Evolutionary conservation across 2,329 filamentous ascomycete species (phyloP), one percentile per base, ranked within the genome.

Genomic region (Blastomyces percursus): DNA sequence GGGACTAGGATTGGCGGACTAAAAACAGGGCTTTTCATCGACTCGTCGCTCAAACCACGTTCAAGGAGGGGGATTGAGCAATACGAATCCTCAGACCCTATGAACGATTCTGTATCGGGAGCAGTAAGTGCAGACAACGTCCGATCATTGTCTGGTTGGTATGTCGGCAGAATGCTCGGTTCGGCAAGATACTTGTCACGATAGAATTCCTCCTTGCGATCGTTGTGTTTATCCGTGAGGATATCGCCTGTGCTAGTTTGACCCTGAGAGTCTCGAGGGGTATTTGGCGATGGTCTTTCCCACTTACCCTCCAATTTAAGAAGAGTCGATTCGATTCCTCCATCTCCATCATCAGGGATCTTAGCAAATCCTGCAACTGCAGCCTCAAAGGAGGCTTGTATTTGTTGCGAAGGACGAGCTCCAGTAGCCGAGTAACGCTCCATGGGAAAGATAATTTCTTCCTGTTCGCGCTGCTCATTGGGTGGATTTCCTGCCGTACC

Each of bases 241-340:
- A 3, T 38, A 24, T 24, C 27, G 12, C n/a, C 16, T 24, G 38
- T 24, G 46, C 51, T 27, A 14, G 12, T 9, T 12, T 19, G 54
- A 27, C 11, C 27, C 35, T 52, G 11, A 7, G 19, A 21, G 38
- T 52, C 57, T 19, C 46, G 61, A 40, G 65, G 52, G n/a, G 46
- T 21, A 35, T 0, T 16, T 50, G 71, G 67, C 67, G 69, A 71
- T 7, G 73, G 84, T 67, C 81, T 86, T 71, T 87, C 82, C 68
- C 87, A 94, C 67, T 85, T 93, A 11, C 94, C 94, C 77, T 99
- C 94, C 0, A 99, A 81, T 70, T 97, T 99, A 68, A 92, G 77
- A 59, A 99, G 75, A 0, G 94, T 90, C n/a, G 92, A 91, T 71
- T 97, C 94, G 32, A 97, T 86, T 14, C 93, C 93, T 7, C 91